phyloP scores from a whole-genome alignment of 305 asterid genomes.

The Fraxinus greggii region DNA sequence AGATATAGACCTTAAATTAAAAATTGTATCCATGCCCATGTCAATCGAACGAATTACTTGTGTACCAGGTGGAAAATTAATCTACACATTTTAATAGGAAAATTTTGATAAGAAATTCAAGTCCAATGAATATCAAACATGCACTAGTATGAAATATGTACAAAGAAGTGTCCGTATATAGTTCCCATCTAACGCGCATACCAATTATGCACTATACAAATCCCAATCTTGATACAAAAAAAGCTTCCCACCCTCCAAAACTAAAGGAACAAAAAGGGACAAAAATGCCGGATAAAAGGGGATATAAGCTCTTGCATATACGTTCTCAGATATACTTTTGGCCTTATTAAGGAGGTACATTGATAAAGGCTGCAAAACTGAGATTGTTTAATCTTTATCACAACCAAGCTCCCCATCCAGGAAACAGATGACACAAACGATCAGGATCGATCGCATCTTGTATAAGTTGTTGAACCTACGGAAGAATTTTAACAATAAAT shows the following conservation, averaged over 20 bases:
- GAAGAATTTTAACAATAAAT: neutral
- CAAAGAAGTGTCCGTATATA: neutral
- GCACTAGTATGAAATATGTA: neutral
- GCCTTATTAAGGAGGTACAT: neutral
- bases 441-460: conserved; percentile 94
- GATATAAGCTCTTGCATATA: neutral
- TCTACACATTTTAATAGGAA: neutral
- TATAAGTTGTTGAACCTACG: conserved; percentile 91
- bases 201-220: neutral
- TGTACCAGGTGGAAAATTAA: neutral
- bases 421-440: conserved; percentile 86
- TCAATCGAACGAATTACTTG: neutral
- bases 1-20: too few species aligned
- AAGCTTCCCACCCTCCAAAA: neutral
- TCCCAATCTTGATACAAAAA: neutral
- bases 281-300: neutral
- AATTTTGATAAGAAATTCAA: neutral
- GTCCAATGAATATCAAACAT: neutral
- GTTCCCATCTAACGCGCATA: neutral
- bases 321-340: neutral
- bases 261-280: neutral
- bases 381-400: conserved; percentile 32
- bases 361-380: conserved; percentile 16
- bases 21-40: neutral
- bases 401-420: conserved; percentile 99